A percentile compares a stretch with the other conserved stretches of the same genome.
These are phyloP conservation scores for Candida sp. DNA, from an alignment of 1,139 yeast species.

Conservation along the genomic window DNA sequence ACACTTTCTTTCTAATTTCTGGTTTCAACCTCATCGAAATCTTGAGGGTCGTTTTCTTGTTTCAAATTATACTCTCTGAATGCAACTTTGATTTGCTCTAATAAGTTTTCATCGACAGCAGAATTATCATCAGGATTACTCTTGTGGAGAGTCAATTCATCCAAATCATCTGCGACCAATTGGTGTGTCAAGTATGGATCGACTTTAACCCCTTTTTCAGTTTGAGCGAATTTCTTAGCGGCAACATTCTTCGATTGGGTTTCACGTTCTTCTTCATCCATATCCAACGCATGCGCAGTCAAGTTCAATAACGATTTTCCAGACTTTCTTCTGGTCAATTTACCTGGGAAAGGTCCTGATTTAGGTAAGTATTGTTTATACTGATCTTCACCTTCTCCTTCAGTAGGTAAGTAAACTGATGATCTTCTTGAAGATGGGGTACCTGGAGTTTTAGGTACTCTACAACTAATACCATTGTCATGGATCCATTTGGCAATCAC, in stretches of 20 bases:
- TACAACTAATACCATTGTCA: slow-evolving; percentile 77
- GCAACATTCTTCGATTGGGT: slow-evolving; percentile 16
- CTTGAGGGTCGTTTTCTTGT: slow-evolving; percentile 36
- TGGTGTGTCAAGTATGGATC: slow-evolving; percentile 15
- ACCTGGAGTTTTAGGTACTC: slow-evolving; percentile 49
- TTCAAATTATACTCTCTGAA: slow-evolving; percentile 43
- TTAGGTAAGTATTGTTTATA: slow-evolving; percentile 35
- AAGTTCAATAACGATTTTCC: slow-evolving; percentile 67
- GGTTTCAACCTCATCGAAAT: slow-evolving; percentile 60
- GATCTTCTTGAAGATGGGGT: slow-evolving; percentile 33
- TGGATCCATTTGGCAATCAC: slow-evolving; percentile 91
- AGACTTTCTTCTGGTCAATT: slow-evolving; percentile 61
- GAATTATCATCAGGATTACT: slow-evolving; percentile 19
- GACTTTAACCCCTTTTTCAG: slow-evolving; percentile 17
- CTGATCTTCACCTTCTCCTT: slow-evolving; percentile 25
- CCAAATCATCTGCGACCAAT: slow-evolving; percentile 18
- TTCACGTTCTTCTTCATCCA: slow-evolving; percentile 56
- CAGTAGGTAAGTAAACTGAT: slow-evolving; percentile 20
- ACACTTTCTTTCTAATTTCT: slow-evolving; percentile 15
- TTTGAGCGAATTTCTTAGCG: slow-evolving; percentile 11
- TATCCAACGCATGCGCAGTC: slow-evolving; percentile 64
- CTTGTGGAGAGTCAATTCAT: slow-evolving; percentile 27
- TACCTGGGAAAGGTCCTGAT: slow-evolving; percentile 54
- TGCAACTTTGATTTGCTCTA: slow-evolving; percentile 52
- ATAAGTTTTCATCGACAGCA: slow-evolving; percentile 35